Conservation (phyloP, 176 grass and related monocot species). For the Melocanna baccifera region DNA sequence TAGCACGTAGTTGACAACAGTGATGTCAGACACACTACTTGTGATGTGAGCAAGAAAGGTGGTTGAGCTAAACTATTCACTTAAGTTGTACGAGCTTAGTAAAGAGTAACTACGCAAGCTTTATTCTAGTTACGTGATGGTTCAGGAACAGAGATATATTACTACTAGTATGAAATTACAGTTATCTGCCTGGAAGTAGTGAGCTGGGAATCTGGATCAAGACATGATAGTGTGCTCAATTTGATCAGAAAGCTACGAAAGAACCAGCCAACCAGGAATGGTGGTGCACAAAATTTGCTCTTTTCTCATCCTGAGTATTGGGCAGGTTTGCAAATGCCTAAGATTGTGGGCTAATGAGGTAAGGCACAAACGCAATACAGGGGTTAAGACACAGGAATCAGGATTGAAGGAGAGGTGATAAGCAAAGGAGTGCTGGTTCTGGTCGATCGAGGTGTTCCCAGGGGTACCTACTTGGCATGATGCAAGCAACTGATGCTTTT, state of each 20-base stretch:
- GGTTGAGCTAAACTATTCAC: not conserved
- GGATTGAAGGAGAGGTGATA: not conserved
- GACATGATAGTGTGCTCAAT: not conserved
- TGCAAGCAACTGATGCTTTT: not conserved
- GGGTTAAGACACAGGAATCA: not conserved
- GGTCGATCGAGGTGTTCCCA: not conserved
- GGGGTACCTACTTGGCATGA: not conserved
- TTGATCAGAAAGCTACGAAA: not conserved
- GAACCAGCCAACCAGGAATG: not conserved
- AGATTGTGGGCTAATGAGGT: not conserved
- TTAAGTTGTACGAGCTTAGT: not conserved
- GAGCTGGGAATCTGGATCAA: not conserved
- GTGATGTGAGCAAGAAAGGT: not conserved
- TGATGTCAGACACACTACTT: not conserved
- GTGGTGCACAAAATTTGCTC: not conserved
- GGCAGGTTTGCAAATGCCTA: not conserved
- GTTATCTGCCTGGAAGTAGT: not conserved
- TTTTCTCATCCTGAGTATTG: not conserved
- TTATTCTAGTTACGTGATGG: not conserved
- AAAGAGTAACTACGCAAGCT: not conserved
- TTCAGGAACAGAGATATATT: not conserved
- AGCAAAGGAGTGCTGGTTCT: not conserved
- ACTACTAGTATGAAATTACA: not conserved
- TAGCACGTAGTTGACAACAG: not conserved
- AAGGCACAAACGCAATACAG: not conserved